Evolutionary conservation across 169 alveolate species (phyloP), one percentile per base, ranked within the genome.

Genomic region (Pseudocohnilembus persalinus): DNA sequence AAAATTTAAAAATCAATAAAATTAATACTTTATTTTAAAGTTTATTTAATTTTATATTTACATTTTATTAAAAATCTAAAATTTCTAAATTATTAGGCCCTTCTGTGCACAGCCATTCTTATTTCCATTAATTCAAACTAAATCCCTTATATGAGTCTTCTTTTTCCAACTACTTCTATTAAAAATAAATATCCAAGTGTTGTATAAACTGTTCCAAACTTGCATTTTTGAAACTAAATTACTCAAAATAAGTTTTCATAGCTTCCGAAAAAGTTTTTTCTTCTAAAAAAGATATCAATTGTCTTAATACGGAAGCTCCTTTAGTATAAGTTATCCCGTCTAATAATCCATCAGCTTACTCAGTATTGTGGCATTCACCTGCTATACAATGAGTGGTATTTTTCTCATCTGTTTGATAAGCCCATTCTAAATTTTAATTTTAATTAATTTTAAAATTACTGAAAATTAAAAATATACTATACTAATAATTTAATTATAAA

Each of bases 291-390:
- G 88, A 93, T 73, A 90, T 89, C 28, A 94, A 90, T 84, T 96
- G 95, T 83, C 94, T 93, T 32, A 96, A 87, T 74, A 94, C 78
- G 30, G 96, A 88, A 65, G 97, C 93, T 0, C 98, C 98, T 88
- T 96, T 96, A 29, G 96, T 96, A 87, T 96, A 96, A 26, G 97
- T 93, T 32, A 96, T 94, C 1, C 96, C 97, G 88, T 96, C 97
- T 88, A 96, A 93, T 35, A 93, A 92, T 29, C 93, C 93, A 81
- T 95, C 97, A n/a, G 97, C 95, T 24, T 87, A 93, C 81, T 93
- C 97, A 33, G 98, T 96, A 81, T 93, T 88, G 27, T 85, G 87
- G 26, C 93, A 91, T 34, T 90, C 88, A 16, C 93, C 90, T 81
- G 84, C 81, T 30, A 96, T 96, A 1, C 97, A 96, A 89, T 96